Evolutionary conservation across 2,329 filamentous ascomycete species (phyloP), one percentile per base, ranked within the genome.

Genomic region (Aspergillus sergii): DNA sequence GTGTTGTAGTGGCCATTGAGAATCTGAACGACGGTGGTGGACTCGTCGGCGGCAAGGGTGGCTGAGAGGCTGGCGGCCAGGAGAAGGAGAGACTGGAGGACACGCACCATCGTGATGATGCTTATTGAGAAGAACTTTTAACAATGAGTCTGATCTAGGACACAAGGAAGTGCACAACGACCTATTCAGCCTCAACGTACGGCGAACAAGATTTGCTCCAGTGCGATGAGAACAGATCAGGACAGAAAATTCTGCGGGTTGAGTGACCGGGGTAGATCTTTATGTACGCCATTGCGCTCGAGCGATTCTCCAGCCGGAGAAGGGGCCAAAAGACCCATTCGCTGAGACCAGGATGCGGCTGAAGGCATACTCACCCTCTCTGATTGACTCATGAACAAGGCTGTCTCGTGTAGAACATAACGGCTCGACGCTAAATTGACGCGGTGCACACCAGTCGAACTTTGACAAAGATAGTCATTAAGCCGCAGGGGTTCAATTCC

Each of bases 21-120:
- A 45, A 67, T 12, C n/a, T 62, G n/a, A 16, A 50, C 46, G 45
- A 69, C 28, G 23, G 61, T 64, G 23, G 63, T 65, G 16, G 57
- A 61, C 6, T 58, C 54, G 16, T 61, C 62, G 8, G 59, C 56
- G 41, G 45, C 36, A 34, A 53, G 36, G 21, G 60, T 56, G 46
- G 53, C 46, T 7, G 46, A 28, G 28, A 61, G 28, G 51, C 55
- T n/a, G 26, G 30, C 59, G 1, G n/a, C 58, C 39, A 64, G 23
- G 39, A 58, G 19, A 26, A 50, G 46, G 23, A 50, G 46, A 28
- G 23, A 50, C 46, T 50, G 46, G 23, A 50, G 14, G 14, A 28
- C 46, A 23, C 23, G 46, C 23, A 50, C 46, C 46, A 50, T 50
- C 14, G 23, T 50, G 46, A 8, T 11, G 10, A 46, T 21, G 23